Evolutionary conservation across 257 asterid genomes (phyloP), one percentile per base, ranked within the genome.

Genomic region (Ilex aquifolium): DNA sequence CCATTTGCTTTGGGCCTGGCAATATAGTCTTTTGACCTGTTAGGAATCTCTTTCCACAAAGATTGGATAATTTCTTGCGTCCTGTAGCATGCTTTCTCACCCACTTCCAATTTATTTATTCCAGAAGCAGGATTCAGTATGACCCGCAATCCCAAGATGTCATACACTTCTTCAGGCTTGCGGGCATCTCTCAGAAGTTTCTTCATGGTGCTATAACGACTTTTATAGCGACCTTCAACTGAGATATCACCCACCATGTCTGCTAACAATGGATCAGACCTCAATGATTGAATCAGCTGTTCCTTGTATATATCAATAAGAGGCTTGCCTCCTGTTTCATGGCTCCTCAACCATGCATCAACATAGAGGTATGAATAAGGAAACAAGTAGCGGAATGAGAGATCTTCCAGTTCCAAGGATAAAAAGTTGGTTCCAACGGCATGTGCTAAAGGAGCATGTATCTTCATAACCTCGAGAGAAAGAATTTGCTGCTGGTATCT

Each of bases 181-280:
- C 98, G 92, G 2, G 96, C 97, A 67, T 88, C 95, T 74, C 84
- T 80, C 71, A 91, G 55, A 5, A 91, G 87, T 64, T 91, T 91
- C 88, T 91, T 91, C 98, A 91, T 91, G 62, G 98, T 85, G 80
- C 98, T 91, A 62, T 83, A 91, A 59, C 91, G 86, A 69, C 96
- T 86, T 80, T 91, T 91, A 36, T 75, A 86, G 53, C 98, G 98
- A 31, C 93, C 89, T 59, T 86, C 85, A 54, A 86, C 78, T 12
- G 88, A 77, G 63, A 91, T 74, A 42, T 72, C 74, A 61, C 65
- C 63, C 4, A 79, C 86, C 79, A 83, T 80, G 61, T 75, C 75
- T 15, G 58, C 62, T 46, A 91, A 68, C 55, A 9, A 57, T 15
- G 68, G 83, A 65, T 91, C 96, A 12, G 88, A 80, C 50, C 44